Percentiles rank a stretch among this genome's conserved stretches.
phyloP scores from a whole-genome alignment of 345 rosid species.

The Limnanthes douglasii region DNA sequence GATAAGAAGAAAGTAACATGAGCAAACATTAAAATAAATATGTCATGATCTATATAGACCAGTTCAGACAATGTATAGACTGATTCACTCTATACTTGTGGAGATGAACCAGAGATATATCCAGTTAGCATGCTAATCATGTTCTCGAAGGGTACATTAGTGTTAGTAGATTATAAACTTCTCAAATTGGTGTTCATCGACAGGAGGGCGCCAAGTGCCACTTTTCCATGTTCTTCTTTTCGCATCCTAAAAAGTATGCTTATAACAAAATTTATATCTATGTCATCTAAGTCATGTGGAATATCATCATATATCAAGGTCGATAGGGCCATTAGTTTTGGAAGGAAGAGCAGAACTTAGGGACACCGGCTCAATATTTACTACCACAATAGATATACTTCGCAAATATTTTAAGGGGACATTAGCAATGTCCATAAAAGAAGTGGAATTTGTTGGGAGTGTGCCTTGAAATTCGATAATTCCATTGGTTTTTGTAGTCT shows the following conservation, averaged over 20 bases:
- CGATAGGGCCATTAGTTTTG: slow-evolving; percentile 32
- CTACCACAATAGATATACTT: slow-evolving; percentile 15
- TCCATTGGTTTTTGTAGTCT: slow-evolving; percentile 24
- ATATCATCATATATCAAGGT: slow-evolving; percentile 33
- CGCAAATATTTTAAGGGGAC: slow-evolving; percentile 13
- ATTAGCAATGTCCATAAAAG: slow-evolving; percentile 7
- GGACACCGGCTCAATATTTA: slow-evolving; percentile 32
- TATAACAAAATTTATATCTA: slow-evolving; percentile 58
- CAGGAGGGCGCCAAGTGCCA: slow-evolving; percentile 60
- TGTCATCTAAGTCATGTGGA: slow-evolving; percentile 40
- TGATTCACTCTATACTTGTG: slow-evolving; percentile 89
- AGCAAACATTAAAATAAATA: slow-evolving; percentile 40
- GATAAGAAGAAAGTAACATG: slow-evolving; percentile 59
- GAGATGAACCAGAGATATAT: slow-evolving; percentile 80
- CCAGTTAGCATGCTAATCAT: slow-evolving; percentile 81
- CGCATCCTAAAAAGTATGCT: slow-evolving; percentile 55
- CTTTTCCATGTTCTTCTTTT: slow-evolving; percentile 63
- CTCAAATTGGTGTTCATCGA: slow-evolving; percentile 34
- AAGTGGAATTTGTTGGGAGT: slow-evolving; percentile 9
- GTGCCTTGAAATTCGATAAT: slow-evolving; percentile 12
- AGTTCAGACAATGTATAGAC: slow-evolving; percentile 79
- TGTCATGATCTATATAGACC: slow-evolving; percentile 45
- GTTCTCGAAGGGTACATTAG: slow-evolving; percentile 36
- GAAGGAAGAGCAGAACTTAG: slow-evolving; percentile 23
- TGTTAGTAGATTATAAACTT: slow-evolving; percentile 15